These are phyloP conservation scores for Malus hybrid DNA, from an alignment of 331 rosid species.

Conservation along the genomic window DNA sequence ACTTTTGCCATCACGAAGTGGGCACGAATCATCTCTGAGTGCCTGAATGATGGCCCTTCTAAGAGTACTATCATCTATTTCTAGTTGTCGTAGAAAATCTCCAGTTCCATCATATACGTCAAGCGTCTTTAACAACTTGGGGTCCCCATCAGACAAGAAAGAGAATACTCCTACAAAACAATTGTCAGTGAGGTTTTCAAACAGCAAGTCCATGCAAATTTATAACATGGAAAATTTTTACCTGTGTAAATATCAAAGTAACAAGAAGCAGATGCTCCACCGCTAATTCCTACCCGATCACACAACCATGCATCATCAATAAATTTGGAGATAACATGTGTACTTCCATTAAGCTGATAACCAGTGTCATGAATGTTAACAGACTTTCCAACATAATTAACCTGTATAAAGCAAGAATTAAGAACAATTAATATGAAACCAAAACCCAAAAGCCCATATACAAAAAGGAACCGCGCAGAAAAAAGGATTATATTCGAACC, in stretches of 20 bases:
- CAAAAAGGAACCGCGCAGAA: conserved; percentile 3
- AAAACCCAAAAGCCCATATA: background rate
- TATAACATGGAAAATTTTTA: background rate
- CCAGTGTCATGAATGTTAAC: conserved; percentile 72
- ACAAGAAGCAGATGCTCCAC: conserved; percentile 93
- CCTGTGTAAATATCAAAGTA: conserved; percentile 94
- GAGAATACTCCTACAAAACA: conserved; percentile 69
- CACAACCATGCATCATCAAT: conserved; percentile 88
- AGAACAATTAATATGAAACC: background rate
- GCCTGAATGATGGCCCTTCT: conserved; percentile 90
- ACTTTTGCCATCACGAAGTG: conserved; percentile 97
- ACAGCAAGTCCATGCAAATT: background rate
- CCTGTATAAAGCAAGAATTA: conserved; percentile 40
- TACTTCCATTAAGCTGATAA: conserved; percentile 76
- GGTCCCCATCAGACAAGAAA: conserved; percentile 91
- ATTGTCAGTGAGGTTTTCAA: background rate
- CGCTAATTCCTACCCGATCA: conserved; percentile 94
- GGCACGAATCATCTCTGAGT: conserved; percentile 89
- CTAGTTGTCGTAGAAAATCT: conserved; percentile 68
- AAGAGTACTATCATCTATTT: conserved; percentile 67
- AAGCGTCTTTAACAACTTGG: conserved; percentile 86
- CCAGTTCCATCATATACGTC: conserved; percentile 87
- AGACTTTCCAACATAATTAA: conserved; percentile 94
- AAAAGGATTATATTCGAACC: conserved; percentile 29
- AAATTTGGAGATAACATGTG: conserved; percentile 79